Evolutionary conservation across 306 rosid genomes (phyloP), one percentile per base, ranked within the genome.

Genomic region (Nissolia schottii): DNA sequence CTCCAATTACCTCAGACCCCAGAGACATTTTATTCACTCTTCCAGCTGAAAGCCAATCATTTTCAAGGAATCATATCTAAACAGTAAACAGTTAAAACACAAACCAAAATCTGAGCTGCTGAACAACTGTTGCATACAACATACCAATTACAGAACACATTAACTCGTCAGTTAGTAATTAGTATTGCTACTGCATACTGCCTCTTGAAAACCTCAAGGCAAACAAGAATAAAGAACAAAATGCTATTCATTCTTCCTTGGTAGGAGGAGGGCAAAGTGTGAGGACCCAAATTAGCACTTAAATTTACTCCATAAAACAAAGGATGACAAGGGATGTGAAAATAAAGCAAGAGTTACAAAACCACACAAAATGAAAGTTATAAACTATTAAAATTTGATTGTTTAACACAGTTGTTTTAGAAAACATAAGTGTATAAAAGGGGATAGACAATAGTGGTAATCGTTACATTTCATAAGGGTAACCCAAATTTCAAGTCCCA

Each of bases 401-500:
- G 63, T 20, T 46, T 61, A 13, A 72, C 60, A 46, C 51, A 66
- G 13, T 37, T 23, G 3, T 37, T 45, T 56, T 13, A 57, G 61
- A 51, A 68, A 28, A 74, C 27, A 54, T 67, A 51, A 41, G 75
- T 37, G 23, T 59, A 15, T 50, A 25, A 29, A 10, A 48, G 12
- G 11, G 40, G 7, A 37, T 28, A 65, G 53, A 14, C 28, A 16
- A 58, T 65, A 60, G 49, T 38, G 10, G 70, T 48, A 23, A 65
- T 11, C 67, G 29, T 66, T 25, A 45, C 37, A 48, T 54, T 78
- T 20, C 55, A 28, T n/a, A 25, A 55, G 18, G 54, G 18, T 59
- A 67, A 20, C 65, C 65, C 41, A 79, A 74, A 59, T 10, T 37
- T 28, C 37, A 2, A 12, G n/a, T n/a, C n/a, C n/a, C n/a, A n/a